These are phyloP conservation scores for Xylariaceae sp. DNA, from an alignment of 2,329 filamentous ascomycete genomes.

Conservation along the genomic window DNA sequence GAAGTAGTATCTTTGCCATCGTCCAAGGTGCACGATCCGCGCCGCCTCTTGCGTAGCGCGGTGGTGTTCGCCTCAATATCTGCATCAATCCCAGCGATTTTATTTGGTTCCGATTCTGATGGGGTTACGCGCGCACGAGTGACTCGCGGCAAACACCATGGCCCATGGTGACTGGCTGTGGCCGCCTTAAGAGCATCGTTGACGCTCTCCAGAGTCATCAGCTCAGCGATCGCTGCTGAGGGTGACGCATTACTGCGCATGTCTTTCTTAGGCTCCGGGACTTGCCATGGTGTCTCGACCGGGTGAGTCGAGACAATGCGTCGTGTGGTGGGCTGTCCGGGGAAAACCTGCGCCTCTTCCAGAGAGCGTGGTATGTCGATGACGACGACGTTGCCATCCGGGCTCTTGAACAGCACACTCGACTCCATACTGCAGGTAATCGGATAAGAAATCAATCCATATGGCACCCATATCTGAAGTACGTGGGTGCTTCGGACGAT, in stretches of 20 bases:
- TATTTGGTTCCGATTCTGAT: neutral
- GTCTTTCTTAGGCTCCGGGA: constrained; percentile 50
- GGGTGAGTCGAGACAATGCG: constrained; percentile 46
- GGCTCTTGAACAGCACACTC: constrained; percentile 52
- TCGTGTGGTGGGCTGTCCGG: constrained; percentile 35
- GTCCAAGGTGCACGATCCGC: neutral
- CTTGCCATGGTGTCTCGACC: constrained; percentile 44
- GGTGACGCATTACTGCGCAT: constrained; percentile 34
- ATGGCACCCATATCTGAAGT: neutral
- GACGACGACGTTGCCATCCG: constrained; percentile 48
- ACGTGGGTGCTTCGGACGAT: no score
- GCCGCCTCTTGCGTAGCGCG: constrained; percentile 19
- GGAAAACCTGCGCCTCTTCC: constrained; percentile 57
- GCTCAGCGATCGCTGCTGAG: constrained; percentile 48
- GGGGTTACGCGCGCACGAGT: constrained; percentile 7
- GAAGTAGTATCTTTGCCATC: constrained; percentile 1
- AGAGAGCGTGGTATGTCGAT: constrained; percentile 69
- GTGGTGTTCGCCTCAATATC: neutral
- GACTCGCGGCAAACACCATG: constrained; percentile 45
- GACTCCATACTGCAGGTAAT: constrained; percentile 21
- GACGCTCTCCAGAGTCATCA: constrained; percentile 50
- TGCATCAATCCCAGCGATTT: neutral
- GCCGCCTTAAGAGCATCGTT: constrained; percentile 42
- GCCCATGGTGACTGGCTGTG: constrained; percentile 35
- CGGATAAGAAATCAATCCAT: neutral